Conservation (phyloP, 805 yeast genomes). For the Sugiyamaella boreocaroliniensis region DNA sequence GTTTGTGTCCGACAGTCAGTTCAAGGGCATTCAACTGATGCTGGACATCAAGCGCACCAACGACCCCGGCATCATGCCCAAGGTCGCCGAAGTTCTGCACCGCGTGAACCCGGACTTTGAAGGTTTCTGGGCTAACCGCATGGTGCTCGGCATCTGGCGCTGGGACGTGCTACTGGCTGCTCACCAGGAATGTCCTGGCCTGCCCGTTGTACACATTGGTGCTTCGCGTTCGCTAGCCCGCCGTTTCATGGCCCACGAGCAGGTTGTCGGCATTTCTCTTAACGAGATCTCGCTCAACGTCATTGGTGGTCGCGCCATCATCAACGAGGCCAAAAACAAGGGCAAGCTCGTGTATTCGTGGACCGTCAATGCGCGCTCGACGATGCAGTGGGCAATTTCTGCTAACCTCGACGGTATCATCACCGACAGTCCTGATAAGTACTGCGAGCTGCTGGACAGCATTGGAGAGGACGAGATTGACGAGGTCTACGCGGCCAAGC, state of each 20-base stretch:
- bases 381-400: constrained; percentile 34
- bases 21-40: constrained; percentile 35
- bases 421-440: constrained; percentile 32
- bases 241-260: constrained; percentile 37
- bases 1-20: constrained; percentile 31
- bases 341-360: constrained; percentile 41
- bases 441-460: constrained; percentile 6
- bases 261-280: constrained; percentile 52
- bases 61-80: constrained; percentile 37
- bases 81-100: constrained; percentile 34
- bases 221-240: constrained; percentile 33
- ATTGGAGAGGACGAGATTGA: constrained; percentile 13
- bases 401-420: constrained; percentile 36
- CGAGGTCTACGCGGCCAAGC: constrained; percentile 7
- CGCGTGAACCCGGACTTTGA: constrained; percentile 34
- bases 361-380: constrained; percentile 42
- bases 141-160: constrained; percentile 51
- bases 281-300: constrained; percentile 40
- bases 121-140: constrained; percentile 40
- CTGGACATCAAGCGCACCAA: constrained; percentile 47
- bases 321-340: constrained; percentile 29
- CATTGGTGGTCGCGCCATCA: constrained; percentile 31
- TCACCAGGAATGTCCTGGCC: constrained; percentile 32
- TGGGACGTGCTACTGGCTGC: constrained; percentile 41
- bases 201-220: constrained; percentile 34